Base-by-base conservation (phyloP, 257 asterid genomes). In the Solanum etuberosum region DNA sequence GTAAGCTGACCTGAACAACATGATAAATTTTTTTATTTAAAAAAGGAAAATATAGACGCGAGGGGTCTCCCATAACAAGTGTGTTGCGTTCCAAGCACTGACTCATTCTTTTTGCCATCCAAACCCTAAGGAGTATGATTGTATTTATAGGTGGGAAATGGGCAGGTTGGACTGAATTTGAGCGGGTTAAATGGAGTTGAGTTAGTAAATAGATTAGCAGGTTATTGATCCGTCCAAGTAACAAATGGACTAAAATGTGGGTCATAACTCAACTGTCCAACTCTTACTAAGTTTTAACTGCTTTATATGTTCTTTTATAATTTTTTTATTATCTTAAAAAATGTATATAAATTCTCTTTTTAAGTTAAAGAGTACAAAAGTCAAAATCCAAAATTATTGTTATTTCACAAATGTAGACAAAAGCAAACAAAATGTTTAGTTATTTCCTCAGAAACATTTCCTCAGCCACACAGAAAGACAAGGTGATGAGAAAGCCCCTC, bases 401-500 rank as follows among this genome's bases (percentile, higher is more conserved):
- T 86, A 86, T 74, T 37, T 27, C 34, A 43, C 25, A 42, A n/a
- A 77, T 25, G 21, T 3, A 7, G 61, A 77, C 84, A 42, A 77
- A 43, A 78, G 5, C 15, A 25, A 43, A 43, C 16, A 74, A 46
- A 46, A 80, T 42, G 65, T 3, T 13, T 27, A 16, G 31, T 77
- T 51, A 74, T 76, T 68, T 82, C 72, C 88, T 85, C 46, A 34
- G 35, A n/a, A n/a, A n/a, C n/a, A 74, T 76, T 68, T 82, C 72
- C 88, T 85, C 46, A 34, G 35, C 90, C 90, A 86, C 32, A 86
- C 51, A 88, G 51, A 87, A 86, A 80, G 84, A 80, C 80, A 83
- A 59, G 91, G 90, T 72, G 85, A 85, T 83, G 87, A 88, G 70
- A 72, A 43, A 35, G 38, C 43, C 46, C 32, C 40, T 81, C 65